Evolutionary conservation across 441 rosid species (phyloP), one percentile per base, ranked within the genome.

Genomic region (Flueggea neowawraea): DNA sequence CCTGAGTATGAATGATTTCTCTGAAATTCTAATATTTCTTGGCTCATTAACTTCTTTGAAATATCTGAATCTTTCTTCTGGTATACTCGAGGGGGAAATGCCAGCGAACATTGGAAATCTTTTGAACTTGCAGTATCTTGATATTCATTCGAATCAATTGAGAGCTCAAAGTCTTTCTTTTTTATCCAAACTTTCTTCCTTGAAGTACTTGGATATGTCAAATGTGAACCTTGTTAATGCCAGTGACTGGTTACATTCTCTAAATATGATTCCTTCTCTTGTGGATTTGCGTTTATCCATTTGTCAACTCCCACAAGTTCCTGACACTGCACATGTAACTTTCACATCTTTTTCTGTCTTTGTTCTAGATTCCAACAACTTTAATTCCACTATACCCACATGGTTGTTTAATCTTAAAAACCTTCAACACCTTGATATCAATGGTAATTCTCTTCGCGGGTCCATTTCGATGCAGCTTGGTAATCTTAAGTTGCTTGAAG

Each of bases 211-310:
- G 45, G 45, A 3, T 11, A 1, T 43, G 45, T 43, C 45, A 6
- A 43, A 0, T 6, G 45, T 43, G 3, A 6, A 43, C 10, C 45
- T 43, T 6, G 28, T 43, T 4, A 43, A 11, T 43, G 10, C 8
- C 45, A 43, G 12, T 6, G 12, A 43, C 12, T 43, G 45, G 45
- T 49, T 60, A n/a, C 60, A 69, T 6, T 36, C 66, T 0, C 36
- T 69, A 10, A 69, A 64, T 61, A 51, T 7, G 66, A 58, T 76
- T 63, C 73, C 74, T 66, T 72, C 72, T 52, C 62, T 76, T 1
- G 1, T 13, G 3, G 67, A 73, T 0, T 43, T 43, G 33, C 60
- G 0, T 65, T 72, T 15, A 41, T 67, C 31, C 13, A 4, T 2
- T n/a, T 17, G 8, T 16, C 55, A 0, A 39, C 69, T 55, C 48